Evolutionary conservation across 2,329 filamentous ascomycete species (phyloP).

Genomic region (Cadophora gregata): DNA sequence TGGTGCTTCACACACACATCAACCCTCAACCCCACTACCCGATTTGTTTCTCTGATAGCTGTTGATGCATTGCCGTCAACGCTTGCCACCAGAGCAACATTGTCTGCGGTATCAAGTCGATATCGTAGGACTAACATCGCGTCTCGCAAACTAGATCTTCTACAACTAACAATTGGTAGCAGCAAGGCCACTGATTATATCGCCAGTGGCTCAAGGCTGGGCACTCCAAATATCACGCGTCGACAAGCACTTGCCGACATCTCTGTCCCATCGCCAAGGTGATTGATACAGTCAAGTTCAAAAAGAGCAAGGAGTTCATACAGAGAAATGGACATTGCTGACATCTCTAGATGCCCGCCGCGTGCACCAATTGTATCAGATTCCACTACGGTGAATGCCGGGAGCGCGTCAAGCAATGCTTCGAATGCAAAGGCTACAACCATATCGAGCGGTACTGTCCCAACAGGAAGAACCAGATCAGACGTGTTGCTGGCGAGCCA

Average conservation of each 20-base stretch:
- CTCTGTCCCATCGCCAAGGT: neutral
- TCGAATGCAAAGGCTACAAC: constrained; percentile 28
- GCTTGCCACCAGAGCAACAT: neutral
- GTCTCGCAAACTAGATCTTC: neutral
- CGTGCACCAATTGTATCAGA: constrained; percentile 35
- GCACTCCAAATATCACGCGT: neutral
- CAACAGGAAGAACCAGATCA: constrained; percentile 19
- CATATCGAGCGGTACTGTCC: constrained; percentile 39
- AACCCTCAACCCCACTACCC: neutral
- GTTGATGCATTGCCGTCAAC: no score
- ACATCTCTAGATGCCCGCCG: constrained; percentile 26
- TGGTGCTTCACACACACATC: neutral
- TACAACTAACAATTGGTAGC: neutral
- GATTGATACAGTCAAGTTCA: neutral
- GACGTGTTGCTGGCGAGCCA: constrained; percentile 24
- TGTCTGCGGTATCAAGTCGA: neutral
- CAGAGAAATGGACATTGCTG: neutral
- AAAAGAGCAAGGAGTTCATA: neutral
- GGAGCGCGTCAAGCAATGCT: constrained; percentile 30
- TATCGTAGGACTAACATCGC: neutral
- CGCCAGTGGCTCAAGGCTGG: neutral
- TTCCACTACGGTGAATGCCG: constrained; percentile 36
- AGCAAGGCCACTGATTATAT: neutral
- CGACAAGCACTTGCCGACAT: neutral
- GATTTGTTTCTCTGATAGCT: no score